phyloP scores from a whole-genome alignment of 768 basidiomycete genomes.

The Russula sp. region DNA sequence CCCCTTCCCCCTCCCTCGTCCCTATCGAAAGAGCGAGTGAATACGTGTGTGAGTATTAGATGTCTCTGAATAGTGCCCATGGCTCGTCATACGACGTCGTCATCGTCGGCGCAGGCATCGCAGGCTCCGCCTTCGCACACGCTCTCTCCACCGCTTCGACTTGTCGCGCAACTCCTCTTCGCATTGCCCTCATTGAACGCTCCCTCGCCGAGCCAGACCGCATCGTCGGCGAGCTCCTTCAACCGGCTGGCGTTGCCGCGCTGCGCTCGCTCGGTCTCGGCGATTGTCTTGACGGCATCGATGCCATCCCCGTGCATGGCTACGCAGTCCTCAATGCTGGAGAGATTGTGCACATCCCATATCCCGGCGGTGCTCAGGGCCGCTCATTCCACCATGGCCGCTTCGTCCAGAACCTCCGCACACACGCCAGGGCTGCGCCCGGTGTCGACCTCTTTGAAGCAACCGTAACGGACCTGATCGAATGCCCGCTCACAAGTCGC shows the following conservation, averaged over 20 bases:
- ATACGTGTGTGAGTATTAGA: neutral
- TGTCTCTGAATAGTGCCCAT: neutral
- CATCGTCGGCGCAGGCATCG: conserved; percentile 90
- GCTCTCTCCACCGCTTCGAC: conserved; percentile 58
- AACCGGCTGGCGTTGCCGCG: conserved; percentile 84
- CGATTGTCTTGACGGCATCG: conserved; percentile 78
- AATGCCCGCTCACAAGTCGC: conserved; percentile 49
- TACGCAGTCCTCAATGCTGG: conserved; percentile 77
- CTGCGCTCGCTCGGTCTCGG: conserved; percentile 76
- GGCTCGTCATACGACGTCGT: conserved; percentile 63
- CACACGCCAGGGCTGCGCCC: conserved; percentile 53
- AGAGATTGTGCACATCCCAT: conserved; percentile 82
- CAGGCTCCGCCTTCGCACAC: conserved; percentile 79
- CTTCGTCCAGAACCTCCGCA: conserved; percentile 78
- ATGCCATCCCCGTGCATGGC: conserved; percentile 76
- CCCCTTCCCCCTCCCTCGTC: neutral
- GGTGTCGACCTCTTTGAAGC: conserved; percentile 87
- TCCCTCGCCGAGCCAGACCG: conserved; percentile 91
- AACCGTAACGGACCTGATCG: conserved; percentile 73
- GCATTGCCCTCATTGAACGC: conserved; percentile 84
- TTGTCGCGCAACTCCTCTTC: conserved; percentile 52
- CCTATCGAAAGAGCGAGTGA: neutral
- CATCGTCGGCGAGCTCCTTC: conserved; percentile 95
- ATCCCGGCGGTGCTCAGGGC: conserved; percentile 71
- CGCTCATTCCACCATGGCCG: conserved; percentile 92